These are phyloP conservation scores for Mychonastes homosphaera DNA, from an alignment of 139 green algal species.

Conservation along the genomic window DNA sequence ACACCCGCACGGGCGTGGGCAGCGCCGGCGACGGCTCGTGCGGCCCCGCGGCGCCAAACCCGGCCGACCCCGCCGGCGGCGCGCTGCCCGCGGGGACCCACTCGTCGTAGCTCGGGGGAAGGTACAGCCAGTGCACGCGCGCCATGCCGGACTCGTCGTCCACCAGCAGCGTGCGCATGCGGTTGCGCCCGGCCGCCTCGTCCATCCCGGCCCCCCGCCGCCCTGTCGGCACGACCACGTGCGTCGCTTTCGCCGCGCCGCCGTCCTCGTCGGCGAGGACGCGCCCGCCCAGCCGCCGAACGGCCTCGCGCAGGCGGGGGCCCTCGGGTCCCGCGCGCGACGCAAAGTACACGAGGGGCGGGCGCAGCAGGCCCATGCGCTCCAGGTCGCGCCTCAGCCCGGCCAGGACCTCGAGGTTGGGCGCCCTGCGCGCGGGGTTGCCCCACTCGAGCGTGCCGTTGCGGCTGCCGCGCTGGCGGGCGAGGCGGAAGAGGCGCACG, in stretches of 20 bases:
- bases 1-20: conserved; percentile 31
- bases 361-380: conserved; percentile 27
- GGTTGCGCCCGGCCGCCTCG: neutral
- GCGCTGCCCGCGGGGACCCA: conserved; percentile 39
- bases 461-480: too few relatives aligned
- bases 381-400: conserved; percentile 45
- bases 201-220: neutral
- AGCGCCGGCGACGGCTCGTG: neutral
- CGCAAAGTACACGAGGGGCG: conserved; percentile 41
- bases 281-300: conserved; percentile 26
- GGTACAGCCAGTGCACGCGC: conserved; percentile 73
- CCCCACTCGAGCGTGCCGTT: too few relatives aligned
- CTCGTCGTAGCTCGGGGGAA: conserved; percentile 73
- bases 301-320: conserved; percentile 25
- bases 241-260: neutral
- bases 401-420: conserved; percentile 53
- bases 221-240: neutral
- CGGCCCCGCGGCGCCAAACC: conserved; percentile 6
- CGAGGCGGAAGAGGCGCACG: too few relatives aligned
- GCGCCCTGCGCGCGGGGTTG: too few relatives aligned
- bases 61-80: conserved; percentile 13
- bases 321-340: conserved; percentile 14
- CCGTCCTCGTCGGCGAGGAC: conserved; percentile 11
- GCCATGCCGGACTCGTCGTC: conserved; percentile 31
- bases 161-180: neutral